Evolutionary conservation across 192 early-diverging fungal genomes (phyloP), one percentile per base, ranked within the genome.

Genomic region (Gryganskiella cystojenkinii): DNA sequence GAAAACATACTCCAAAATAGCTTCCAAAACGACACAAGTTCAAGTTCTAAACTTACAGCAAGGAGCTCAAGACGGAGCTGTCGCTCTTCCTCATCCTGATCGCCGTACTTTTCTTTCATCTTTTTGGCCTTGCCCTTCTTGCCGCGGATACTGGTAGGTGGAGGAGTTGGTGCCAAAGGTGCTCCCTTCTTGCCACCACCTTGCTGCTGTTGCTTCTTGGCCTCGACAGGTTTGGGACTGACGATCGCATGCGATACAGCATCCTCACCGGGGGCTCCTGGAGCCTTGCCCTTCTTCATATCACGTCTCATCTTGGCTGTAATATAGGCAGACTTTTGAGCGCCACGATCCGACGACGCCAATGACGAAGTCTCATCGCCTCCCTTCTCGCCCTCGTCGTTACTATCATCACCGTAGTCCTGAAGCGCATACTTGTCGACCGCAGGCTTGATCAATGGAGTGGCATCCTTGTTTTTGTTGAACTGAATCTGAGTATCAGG

Each of bases 41-140:
- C 34, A 57, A 30, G 4, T 19, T 14, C 20, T 46, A 46, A 40
- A 67, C 85, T 83, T 74, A 90, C 88, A 9, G 90, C 93, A 33
- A 98, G 78, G 17, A 99, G 64, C 24, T 93, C 86, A 88, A 96
- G 89, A 56, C 93, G 89, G 34, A 95, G 70, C 64, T 91, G 84
- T 28, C 90, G 86, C 58, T 99, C 97, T 51, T 97, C 95, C 35
- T 99, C 96, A 61, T 97, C 95, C 80, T 95, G 93, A 75, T 98
- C 96, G 4, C 85, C 92, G 80, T 99, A 99, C 80, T 96, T 98
- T 34, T 90, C 90, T 80, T 97, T 96, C 25, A 94, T 87, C 82
- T 98, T 98, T 85, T 93, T 94, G 33, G 89, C 66, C 82, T 98
- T 98, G 40, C 90, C 89, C 58, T 90, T 91, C 68, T 96, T 94